phyloP scores from a whole-genome alignment of 805 yeast species.

The Schizosaccharomyces lindneri region DNA sequence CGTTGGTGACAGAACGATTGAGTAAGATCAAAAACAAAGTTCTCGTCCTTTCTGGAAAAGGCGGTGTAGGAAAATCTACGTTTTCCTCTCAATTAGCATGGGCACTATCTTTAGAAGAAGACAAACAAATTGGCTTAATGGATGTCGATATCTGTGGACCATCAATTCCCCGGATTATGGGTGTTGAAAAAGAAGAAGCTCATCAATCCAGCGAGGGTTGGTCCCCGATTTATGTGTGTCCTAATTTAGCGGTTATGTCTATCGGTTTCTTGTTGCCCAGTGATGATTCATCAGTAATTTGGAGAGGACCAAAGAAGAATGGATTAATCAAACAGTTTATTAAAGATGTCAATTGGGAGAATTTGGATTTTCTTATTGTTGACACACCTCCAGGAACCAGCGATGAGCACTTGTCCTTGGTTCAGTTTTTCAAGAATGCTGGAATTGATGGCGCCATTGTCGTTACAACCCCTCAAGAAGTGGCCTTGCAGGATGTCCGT shows the following conservation, averaged over 20 bases:
- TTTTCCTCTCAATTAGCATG: constrained; percentile 89
- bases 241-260: constrained; percentile 84
- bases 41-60: constrained; percentile 42
- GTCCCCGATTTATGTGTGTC: constrained; percentile 91
- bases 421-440: constrained; percentile 61
- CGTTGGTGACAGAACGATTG: constrained; percentile 43
- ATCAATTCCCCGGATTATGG: constrained; percentile 80
- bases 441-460: constrained; percentile 90
- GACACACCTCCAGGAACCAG: constrained; percentile 99
- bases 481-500: constrained; percentile 77
- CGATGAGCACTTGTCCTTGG: constrained; percentile 84
- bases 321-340: constrained; percentile 80
- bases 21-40: constrained; percentile 50
- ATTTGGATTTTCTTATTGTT: constrained; percentile 52
- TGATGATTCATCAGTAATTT: constrained; percentile 76
- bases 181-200: constrained; percentile 62
- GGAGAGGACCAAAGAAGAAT: constrained; percentile 94
- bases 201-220: constrained; percentile 84
- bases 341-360: constrained; percentile 88
- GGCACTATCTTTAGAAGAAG: constrained; percentile 61
- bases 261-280: constrained; percentile 88
- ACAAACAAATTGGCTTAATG: constrained; percentile 80
- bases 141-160: constrained; percentile 97
- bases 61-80: constrained; percentile 93
- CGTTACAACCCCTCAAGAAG: constrained; percentile 95